Percentiles rank a stretch among this genome's conserved stretches.
Conservation (phyloP, 78 protist genomes). For the Isochrysis galbana region DNA sequence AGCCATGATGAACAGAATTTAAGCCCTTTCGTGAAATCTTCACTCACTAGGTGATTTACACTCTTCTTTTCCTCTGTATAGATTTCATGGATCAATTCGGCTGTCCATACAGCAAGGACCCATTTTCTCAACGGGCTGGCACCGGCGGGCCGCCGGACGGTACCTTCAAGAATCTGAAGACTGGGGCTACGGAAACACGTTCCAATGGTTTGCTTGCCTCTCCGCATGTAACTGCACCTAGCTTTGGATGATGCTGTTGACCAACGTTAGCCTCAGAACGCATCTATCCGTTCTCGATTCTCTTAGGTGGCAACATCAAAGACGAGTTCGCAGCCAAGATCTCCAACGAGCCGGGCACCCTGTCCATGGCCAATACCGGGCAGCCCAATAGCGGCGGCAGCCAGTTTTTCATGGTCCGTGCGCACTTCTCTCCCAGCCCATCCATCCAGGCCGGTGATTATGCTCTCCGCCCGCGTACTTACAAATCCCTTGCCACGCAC, state of each 20-base stretch:
- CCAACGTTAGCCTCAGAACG: no score
- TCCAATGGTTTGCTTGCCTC: no score
- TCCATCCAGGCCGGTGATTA: no score
- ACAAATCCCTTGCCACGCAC: no score
- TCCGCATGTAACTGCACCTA: no score
- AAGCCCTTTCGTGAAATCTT: not conserved
- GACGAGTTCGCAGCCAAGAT: not conserved
- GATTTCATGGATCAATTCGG: conserved; percentile 38
- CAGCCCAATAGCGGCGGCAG: conserved; percentile 32
- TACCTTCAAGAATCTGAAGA: not conserved
- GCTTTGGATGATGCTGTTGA: no score
- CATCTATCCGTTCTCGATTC: no score
- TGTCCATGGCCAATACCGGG: conserved; percentile 46
- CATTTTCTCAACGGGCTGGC: not conserved
- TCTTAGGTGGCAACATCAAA: conserved; percentile 22
- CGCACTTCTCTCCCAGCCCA: no score
- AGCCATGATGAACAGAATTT: no score
- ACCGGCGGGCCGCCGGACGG: conserved; percentile 48
- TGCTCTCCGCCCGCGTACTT: no score
- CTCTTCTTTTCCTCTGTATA: not conserved
- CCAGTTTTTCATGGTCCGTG: conserved; percentile 16
- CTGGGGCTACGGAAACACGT: conserved; percentile 14
- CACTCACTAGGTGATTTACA: not conserved
- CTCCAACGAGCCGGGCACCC: conserved; percentile 44
- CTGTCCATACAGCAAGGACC: conserved; percentile 36